Evolutionary conservation across 2,329 filamentous ascomycete species (phyloP).

Genomic region (Xylariaceae sp.): DNA sequence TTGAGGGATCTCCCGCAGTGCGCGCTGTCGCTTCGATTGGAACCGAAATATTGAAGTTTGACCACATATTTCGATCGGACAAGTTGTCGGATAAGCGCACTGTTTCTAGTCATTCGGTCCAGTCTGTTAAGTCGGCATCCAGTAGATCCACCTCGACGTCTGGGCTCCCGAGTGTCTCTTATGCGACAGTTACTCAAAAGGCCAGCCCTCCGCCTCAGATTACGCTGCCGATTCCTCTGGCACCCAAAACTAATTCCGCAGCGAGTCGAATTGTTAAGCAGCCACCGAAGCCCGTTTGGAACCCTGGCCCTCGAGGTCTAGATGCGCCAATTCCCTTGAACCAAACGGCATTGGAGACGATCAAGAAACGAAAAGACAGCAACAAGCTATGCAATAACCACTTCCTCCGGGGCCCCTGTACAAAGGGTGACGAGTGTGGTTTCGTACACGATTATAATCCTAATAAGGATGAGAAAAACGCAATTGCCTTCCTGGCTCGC

Average conservation of each 20-base stretch:
- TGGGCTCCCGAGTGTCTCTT: slow-evolving; percentile 30
- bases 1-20: slow-evolving; percentile 50
- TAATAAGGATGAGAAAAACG: slow-evolving; percentile 49
- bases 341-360: slow-evolving; percentile 42
- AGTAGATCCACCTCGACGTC: slow-evolving; percentile 23
- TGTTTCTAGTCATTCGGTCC: slow-evolving; percentile 19
- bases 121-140: slow-evolving; percentile 25
- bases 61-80: slow-evolving; percentile 49
- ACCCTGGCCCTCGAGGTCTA: slow-evolving; percentile 49
- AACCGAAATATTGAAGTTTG: slow-evolving; percentile 43
- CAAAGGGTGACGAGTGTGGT: slow-evolving; percentile 48
- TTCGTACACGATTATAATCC: slow-evolving; percentile 54
- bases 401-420: slow-evolving; percentile 53
- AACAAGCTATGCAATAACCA: slow-evolving; percentile 60
- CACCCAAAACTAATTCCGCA: slow-evolving; percentile 29
- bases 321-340: slow-evolving; percentile 48
- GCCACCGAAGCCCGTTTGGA: slow-evolving; percentile 41
- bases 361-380: slow-evolving; percentile 51
- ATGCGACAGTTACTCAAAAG: slow-evolving; percentile 39
- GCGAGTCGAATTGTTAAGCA: slow-evolving; percentile 25
- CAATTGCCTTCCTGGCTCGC: slow-evolving; percentile 51
- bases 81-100: slow-evolving; percentile 41
- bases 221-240: slow-evolving; percentile 36
- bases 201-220: slow-evolving; percentile 42
- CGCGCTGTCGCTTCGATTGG: slow-evolving; percentile 45